These are phyloP conservation scores for Elsinoe arachidis DNA, from an alignment of 2,329 filamentous ascomycete species.

Conservation along the genomic window DNA sequence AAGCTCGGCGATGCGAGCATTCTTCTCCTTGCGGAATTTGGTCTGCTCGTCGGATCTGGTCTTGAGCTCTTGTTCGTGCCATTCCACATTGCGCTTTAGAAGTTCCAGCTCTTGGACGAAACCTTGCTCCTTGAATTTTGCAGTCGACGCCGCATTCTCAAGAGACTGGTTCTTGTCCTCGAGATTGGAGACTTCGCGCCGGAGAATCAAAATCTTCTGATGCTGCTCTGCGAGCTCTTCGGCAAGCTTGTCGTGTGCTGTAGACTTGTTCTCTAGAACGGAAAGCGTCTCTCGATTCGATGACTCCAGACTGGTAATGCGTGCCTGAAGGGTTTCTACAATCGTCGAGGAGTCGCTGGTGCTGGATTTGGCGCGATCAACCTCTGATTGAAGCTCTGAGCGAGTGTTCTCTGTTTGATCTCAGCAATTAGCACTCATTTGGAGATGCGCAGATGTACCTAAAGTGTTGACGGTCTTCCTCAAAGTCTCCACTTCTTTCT, in stretches of 20 bases:
- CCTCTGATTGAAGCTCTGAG: constrained; percentile 68
- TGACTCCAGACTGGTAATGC: constrained; percentile 77
- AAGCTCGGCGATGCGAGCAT: constrained; percentile 75
- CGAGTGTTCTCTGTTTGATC: constrained; percentile 58
- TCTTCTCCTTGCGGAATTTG: constrained; percentile 92
- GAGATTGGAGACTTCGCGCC: constrained; percentile 69
- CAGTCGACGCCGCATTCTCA: constrained; percentile 67
- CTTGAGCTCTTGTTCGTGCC: constrained; percentile 85
- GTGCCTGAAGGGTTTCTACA: constrained; percentile 66
- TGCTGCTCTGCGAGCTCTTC: constrained; percentile 84
- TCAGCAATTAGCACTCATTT: constrained; percentile 17
- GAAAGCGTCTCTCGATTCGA: constrained; percentile 86
- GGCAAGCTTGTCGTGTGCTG: constrained; percentile 74
- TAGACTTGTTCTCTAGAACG: constrained; percentile 81
- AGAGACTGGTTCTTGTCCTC: constrained; percentile 79
- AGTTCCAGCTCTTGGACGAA: constrained; percentile 85
- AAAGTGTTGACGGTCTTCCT: constrained; percentile 73
- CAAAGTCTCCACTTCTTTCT: constrained; percentile 74
- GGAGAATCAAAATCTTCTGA: constrained; percentile 74
- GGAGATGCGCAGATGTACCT: constrained; percentile 44
- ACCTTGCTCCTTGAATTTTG: constrained; percentile 84
- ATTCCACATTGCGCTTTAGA: constrained; percentile 83
- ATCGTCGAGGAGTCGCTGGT: constrained; percentile 64
- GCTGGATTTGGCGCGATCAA: constrained; percentile 68
- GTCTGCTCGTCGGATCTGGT: constrained; percentile 79